A percentile compares a stretch with the other conserved stretches of the same genome.
Evolutionary conservation across 805 yeast species (phyloP).

Genomic region (Zygosaccharomyces rouxii): DNA sequence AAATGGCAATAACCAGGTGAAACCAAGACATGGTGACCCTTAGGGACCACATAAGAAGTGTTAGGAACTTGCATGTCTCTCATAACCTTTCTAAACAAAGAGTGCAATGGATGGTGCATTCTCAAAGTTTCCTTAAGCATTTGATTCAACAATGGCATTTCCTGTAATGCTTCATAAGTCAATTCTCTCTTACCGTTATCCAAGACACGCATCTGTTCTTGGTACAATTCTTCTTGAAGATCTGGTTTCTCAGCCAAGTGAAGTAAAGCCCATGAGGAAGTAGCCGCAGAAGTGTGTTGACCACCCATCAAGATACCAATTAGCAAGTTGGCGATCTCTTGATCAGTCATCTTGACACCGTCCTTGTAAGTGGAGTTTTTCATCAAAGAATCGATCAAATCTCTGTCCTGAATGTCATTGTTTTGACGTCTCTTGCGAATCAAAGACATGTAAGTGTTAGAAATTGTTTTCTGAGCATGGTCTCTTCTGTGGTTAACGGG

Average conservation of each 20-base stretch:
- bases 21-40: constrained; percentile 83
- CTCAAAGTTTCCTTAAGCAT: constrained; percentile 90
- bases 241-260: constrained; percentile 87
- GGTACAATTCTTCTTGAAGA: constrained; percentile 72
- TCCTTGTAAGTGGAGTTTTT: constrained; percentile 82
- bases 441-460: constrained; percentile 73
- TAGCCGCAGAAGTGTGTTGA: constrained; percentile 95
- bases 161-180: constrained; percentile 76
- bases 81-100: constrained; percentile 87
- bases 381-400: constrained; percentile 85
- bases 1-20: constrained; percentile 91
- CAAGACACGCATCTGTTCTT: constrained; percentile 66
- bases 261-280: constrained; percentile 90
- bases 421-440: constrained; percentile 67
- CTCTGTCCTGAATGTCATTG: constrained; percentile 79
- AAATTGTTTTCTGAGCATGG: constrained; percentile 76
- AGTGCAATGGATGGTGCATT: constrained; percentile 94
- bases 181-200: constrained; percentile 54
- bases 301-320: constrained; percentile 99
- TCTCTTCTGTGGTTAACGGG: constrained; percentile 84
- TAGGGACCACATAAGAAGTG: constrained; percentile 76
- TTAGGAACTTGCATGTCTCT: constrained; percentile 75
- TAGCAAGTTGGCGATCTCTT: constrained; percentile 86
- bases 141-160: constrained; percentile 77
- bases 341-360: constrained; percentile 90